phyloP scores from a whole-genome alignment of 1,284 basidiomycete species.

The Heterobasidion parviporum region DNA sequence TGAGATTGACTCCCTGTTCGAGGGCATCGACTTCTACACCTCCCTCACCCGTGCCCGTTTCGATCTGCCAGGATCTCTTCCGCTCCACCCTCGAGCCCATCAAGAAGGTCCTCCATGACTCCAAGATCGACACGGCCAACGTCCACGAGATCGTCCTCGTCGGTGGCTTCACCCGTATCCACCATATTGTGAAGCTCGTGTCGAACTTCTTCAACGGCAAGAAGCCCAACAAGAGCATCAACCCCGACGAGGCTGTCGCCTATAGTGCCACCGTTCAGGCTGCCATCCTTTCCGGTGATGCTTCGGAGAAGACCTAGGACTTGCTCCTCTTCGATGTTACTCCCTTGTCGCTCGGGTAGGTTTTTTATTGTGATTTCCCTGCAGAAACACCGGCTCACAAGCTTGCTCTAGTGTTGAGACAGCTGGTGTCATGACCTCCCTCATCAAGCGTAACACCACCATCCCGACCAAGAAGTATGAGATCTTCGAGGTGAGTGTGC shows the following conservation, averaged over 20 bases:
- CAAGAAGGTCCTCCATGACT: conserved; percentile 96
- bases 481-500: too few species aligned
- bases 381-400: too few species aligned
- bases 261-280: conserved; percentile 99
- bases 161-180: conserved; percentile 98
- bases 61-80: conserved; percentile 98
- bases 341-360: conserved; percentile 76
- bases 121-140: conserved; percentile 94
- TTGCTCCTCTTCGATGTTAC: conserved; percentile 95
- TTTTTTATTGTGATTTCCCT: too few species aligned
- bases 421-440: too few species aligned
- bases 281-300: conserved; percentile 96
- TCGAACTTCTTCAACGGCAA: conserved; percentile 99
- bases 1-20: conserved; percentile 96
- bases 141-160: conserved; percentile 98
- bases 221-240: conserved; percentile 95
- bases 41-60: conserved; percentile 98
- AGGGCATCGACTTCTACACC: conserved; percentile 98
- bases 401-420: too few species aligned
- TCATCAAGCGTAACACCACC: too few species aligned
- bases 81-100: conserved; percentile 95
- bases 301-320: conserved; percentile 96
- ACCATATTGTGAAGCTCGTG: conserved; percentile 95
- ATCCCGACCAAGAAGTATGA: too few species aligned
- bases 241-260: conserved; percentile 99